Conservation (phyloP, 2,329 filamentous ascomycete species). For the Colletotrichum eremochloae region DNA sequence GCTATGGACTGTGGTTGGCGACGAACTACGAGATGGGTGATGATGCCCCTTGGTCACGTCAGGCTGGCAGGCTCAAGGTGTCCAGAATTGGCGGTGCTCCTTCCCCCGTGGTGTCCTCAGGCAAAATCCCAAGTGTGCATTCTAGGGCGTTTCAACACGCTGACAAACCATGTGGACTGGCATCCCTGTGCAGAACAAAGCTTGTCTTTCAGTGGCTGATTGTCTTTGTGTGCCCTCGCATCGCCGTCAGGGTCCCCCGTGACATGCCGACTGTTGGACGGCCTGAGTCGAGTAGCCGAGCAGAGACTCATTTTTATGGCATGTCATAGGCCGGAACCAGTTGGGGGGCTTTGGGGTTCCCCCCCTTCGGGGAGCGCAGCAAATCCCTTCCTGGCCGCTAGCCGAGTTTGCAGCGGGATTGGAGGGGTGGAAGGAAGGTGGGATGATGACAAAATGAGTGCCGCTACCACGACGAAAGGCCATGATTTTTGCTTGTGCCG, state of each 20-base stretch:
- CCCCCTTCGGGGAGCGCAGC: background rate
- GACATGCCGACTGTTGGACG: background rate
- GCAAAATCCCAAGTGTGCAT: background rate
- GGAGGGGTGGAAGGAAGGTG: slow-evolving; percentile 29
- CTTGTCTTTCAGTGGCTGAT: slow-evolving; percentile 11
- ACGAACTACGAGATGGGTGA: slow-evolving; percentile 40
- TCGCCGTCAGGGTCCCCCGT: background rate
- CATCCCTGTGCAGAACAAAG: slow-evolving; percentile 26
- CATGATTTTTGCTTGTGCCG: slow-evolving; percentile 14
- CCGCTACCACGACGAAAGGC: slow-evolving; percentile 8
- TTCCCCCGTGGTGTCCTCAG: slow-evolving; percentile 28
- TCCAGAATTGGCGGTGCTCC: slow-evolving; percentile 18
- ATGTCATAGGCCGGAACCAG: slow-evolving; percentile 20
- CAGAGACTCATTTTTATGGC: slow-evolving; percentile 16
- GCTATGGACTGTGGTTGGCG: slow-evolving; percentile 44
- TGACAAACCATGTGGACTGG: background rate
- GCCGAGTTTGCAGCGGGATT: slow-evolving; percentile 29
- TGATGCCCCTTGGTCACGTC: slow-evolving; percentile 28
- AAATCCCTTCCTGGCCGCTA: slow-evolving; percentile 28
- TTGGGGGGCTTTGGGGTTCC: slow-evolving; percentile 5
- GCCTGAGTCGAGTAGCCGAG: slow-evolving; percentile 15
- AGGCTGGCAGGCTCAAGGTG: slow-evolving; percentile 37
- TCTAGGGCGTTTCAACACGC: slow-evolving; percentile 5
- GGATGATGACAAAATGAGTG: slow-evolving; percentile 25
- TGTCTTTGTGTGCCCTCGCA: slow-evolving; percentile 30